Evolutionary conservation across 805 yeast genomes (phyloP), one percentile per base, ranked within the genome.

Genomic region (Limtongia smithiae): DNA sequence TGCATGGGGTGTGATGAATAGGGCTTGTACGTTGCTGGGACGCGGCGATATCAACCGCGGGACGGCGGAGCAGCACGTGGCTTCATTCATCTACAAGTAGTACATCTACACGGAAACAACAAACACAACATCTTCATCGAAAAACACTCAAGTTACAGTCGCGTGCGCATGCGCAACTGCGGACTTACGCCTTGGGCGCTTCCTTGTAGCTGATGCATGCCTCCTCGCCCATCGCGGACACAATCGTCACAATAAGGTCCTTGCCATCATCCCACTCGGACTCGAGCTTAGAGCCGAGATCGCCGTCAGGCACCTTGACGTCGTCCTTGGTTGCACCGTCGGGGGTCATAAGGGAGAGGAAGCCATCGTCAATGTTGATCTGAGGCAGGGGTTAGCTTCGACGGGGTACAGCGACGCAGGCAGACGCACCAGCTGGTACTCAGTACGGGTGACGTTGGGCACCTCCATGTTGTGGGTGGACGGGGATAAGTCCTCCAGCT

Each of bases 391-490:
- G 14, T 25, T 14, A n/a, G 11, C 18, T 15, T 17, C 11, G 22
- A 4, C 17, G 20, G 8, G 11, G n/a, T 15, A 17, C n/a, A 30
- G 7, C 6, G 14, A 9, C 2, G 6, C n/a, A 39, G 12, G 8
- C 20, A 42, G 17, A 33, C 55, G 14, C 27, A 49, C 48, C 63
- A 71, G 86, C 80, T 87, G 96, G 85, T 61, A 93, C 82, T 93
- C 98, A 65, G 83, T 80, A 83, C 98, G 94, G 70, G 74, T 70
- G 68, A 93, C 98, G 73, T 88, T 83, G 77, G 98, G 98, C 72
- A 91, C 97, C 78, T 91, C 97, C 97, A 93, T 90, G 80, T 93
- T 93, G 83, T 93, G 98, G 79, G 98, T 93, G 61, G 98, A 93
- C 78, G 98, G 98, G 65, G 98, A 93, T 74, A 93, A 85, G 79